phyloP scores from a whole-genome alignment of 345 rosid species.

The Moringa oleifera region DNA sequence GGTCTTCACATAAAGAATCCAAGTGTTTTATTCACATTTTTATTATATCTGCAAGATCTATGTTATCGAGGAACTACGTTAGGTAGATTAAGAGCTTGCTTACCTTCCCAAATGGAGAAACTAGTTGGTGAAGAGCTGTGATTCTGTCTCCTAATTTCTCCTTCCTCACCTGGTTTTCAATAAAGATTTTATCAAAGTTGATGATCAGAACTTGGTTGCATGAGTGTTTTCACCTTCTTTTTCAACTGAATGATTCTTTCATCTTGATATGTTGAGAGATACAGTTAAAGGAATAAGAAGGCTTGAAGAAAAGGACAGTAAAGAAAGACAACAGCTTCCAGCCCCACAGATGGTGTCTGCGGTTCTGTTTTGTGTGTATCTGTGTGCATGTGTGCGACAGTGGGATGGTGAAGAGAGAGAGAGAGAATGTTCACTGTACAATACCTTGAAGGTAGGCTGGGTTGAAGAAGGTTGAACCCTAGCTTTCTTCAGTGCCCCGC shows the following conservation, averaged over 20 bases:
- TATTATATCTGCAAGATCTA: neutral
- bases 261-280: slow-evolving; percentile 18
- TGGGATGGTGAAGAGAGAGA: slow-evolving; percentile 13
- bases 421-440: slow-evolving; percentile 12
- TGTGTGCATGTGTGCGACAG: slow-evolving; percentile 32
- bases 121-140: slow-evolving; percentile 91
- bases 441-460: slow-evolving; percentile 79
- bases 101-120: slow-evolving; percentile 98
- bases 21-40: slow-evolving; percentile 4
- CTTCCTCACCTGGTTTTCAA: slow-evolving; percentile 65
- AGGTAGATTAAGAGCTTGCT: slow-evolving; percentile 1
- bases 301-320: slow-evolving; percentile 63
- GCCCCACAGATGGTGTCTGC: slow-evolving; percentile 35
- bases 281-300: slow-evolving; percentile 36
- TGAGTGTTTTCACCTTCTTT: neutral
- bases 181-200: neutral
- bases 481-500: slow-evolving; percentile 84
- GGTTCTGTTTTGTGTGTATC: slow-evolving; percentile 37
- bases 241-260: neutral
- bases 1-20: slow-evolving; percentile 3
- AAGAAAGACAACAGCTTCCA: slow-evolving; percentile 52
- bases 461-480: slow-evolving; percentile 80
- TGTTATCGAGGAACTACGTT: neutral
- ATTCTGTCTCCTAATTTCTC: slow-evolving; percentile 87
- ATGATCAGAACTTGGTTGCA: neutral